Base-by-base conservation (phyloP, 2,329 filamentous ascomycete species). In the Fonsecaea multimorphosa region DNA sequence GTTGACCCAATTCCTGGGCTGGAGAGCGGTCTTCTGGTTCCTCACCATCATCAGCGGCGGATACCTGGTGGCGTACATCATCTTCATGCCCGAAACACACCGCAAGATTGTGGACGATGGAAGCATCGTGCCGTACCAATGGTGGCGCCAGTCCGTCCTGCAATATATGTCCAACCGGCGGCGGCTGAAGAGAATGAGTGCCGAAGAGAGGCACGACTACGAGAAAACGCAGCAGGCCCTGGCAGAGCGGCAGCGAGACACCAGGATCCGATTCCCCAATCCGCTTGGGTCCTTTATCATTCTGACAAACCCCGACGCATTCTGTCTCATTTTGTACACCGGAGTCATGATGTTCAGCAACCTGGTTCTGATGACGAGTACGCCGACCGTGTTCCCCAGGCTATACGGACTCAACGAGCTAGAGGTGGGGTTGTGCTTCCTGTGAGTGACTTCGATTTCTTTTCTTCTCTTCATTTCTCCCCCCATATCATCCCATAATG, bases 21-120 rank as follows among this genome's bases (percentile, higher is more conserved):
- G 84, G 83, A 74, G 78, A 44, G 77, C 78, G 1, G 80, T 86
- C 6, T 86, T 86, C 68, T 86, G 83, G 82, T 83, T 85, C 64
- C 75, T 86, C 3, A 75, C 80, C 32, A 84, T 86, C 22, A 76
- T 82, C 57, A 74, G 79, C 0, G 79, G 75, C 0, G 72, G 72
- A 1, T 70, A 74, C 24, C 68, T 72, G 24, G 16, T 74, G 1
- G 67, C 67, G 0, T 56, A 76, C 1, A 12, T 74, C 5, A 16
- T 76, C 1, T 71, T 76, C 68, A 74, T 78, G n/a, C 77, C 76
- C 1, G 77, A 79, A 63, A 79, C 77, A 1, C 72, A 71, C 44
- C 74, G 78, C 38, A 74, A 73, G 6, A 71, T 79, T n/a, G 77
- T 79, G 5, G 77, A 76, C 12, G 72, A 79, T 67, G 78, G 78